Evolutionary conservation across 768 basidiomycete genomes (phyloP).

Genomic region (Pilatotrama ljubarskyi): DNA sequence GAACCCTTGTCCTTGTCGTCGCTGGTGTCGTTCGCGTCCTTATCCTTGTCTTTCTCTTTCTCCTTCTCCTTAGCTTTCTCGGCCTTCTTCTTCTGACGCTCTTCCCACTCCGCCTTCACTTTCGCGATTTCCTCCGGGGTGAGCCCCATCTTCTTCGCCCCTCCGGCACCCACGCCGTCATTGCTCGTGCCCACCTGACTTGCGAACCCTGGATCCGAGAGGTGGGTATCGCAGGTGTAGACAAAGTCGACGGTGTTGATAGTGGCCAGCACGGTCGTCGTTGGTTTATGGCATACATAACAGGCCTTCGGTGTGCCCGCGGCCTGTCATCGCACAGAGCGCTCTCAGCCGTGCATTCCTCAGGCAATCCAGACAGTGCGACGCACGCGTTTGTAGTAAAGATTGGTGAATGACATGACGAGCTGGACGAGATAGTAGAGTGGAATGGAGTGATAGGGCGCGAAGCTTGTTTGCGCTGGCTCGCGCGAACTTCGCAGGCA

Average conservation of each 20-base stretch:
- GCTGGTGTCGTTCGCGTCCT: slow-evolving; percentile 32
- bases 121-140: slow-evolving; percentile 73
- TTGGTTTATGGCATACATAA: slow-evolving; percentile 77
- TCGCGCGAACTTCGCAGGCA: background rate
- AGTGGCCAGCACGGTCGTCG: slow-evolving; percentile 83
- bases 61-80: slow-evolving; percentile 55
- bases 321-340: slow-evolving; percentile 49
- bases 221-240: slow-evolving; percentile 81
- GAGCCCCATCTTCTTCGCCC: slow-evolving; percentile 42
- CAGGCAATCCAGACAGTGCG: background rate
- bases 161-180: slow-evolving; percentile 31
- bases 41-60: slow-evolving; percentile 43
- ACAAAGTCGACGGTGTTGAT: slow-evolving; percentile 82
- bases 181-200: slow-evolving; percentile 43
- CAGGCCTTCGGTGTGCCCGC: slow-evolving; percentile 78
- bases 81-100: slow-evolving; percentile 61
- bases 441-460: slow-evolving; percentile 16
- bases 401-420: slow-evolving; percentile 72
- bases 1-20: slow-evolving; percentile 26
- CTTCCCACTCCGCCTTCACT: slow-evolving; percentile 81
- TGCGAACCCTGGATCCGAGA: slow-evolving; percentile 78
- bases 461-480: background rate
- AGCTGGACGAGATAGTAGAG: slow-evolving; percentile 7
- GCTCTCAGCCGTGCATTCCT: slow-evolving; percentile 8
- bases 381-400: slow-evolving; percentile 88